A percentile compares a stretch with the other conserved stretches of the same genome.
These are phyloP conservation scores for Diaporthe citrichinensis DNA, from an alignment of 2,329 filamentous ascomycete species.

Conservation along the genomic window DNA sequence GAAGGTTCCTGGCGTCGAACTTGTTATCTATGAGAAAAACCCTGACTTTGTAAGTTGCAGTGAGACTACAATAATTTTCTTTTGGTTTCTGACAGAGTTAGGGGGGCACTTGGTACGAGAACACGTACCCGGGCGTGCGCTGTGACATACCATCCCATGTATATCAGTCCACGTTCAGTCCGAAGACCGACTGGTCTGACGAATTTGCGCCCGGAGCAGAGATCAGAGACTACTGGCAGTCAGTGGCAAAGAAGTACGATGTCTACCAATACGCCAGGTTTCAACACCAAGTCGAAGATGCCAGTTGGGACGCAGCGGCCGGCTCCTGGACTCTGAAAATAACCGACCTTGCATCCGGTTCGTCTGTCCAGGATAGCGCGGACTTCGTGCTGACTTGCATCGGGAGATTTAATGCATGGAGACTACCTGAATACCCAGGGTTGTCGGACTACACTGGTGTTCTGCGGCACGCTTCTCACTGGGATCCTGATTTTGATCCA, in stretches of 20 bases:
- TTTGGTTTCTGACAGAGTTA: conserved; percentile 43
- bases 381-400: conserved; percentile 76
- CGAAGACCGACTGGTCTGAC: conserved; percentile 78
- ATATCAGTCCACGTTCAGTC: conserved; percentile 77
- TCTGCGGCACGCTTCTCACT: conserved; percentile 73
- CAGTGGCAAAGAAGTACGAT: conserved; percentile 72
- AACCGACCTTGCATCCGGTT: conserved; percentile 54
- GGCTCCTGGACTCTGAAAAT: conserved; percentile 70
- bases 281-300: conserved; percentile 67
- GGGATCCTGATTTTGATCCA: conserved; percentile 66
- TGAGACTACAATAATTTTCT: not conserved
- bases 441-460: conserved; percentile 67
- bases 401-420: conserved; percentile 77
- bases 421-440: conserved; percentile 72
- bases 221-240: conserved; percentile 77
- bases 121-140: conserved; percentile 72
- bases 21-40: conserved; percentile 79
- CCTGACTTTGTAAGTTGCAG: conserved; percentile 69
- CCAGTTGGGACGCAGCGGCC: conserved; percentile 67
- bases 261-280: conserved; percentile 72
- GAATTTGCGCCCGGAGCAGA: conserved; percentile 77
- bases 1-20: conserved; percentile 77
- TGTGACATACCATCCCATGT: conserved; percentile 80
- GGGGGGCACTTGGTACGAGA: conserved; percentile 69
- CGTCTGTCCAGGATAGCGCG: conserved; percentile 60